phyloP scores from a whole-genome alignment of 2,329 filamentous ascomycete species.

The Alternaria rosae region DNA sequence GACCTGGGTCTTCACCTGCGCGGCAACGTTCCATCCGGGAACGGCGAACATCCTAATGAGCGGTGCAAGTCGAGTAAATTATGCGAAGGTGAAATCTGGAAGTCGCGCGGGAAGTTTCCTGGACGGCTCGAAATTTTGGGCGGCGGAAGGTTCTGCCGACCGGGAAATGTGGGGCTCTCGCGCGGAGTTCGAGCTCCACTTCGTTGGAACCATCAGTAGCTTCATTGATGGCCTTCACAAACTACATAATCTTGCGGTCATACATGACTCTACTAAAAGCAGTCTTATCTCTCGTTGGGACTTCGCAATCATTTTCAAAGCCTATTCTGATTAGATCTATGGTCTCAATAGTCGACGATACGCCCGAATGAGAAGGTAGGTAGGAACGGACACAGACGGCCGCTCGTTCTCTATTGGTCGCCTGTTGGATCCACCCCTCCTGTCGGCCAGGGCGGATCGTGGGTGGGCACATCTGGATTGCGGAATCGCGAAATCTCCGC shows the following conservation, averaged over 20 bases:
- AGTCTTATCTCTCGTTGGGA: accelerated
- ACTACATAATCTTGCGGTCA: accelerated
- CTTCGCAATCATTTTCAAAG: neutral
- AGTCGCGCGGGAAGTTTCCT: conserved; percentile 1
- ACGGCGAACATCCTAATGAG: conserved; percentile 79
- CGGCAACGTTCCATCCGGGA: conserved; percentile 86
- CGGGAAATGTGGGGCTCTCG: conserved; percentile 26
- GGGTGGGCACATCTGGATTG: neutral
- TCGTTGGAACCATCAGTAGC: neutral
- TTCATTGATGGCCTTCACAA: neutral
- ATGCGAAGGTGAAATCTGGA: neutral
- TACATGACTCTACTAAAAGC: no score
- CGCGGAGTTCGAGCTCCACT: conserved; percentile 20
- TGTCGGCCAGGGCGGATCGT: neutral
- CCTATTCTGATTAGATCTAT: accelerated
- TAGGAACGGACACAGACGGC: neutral
- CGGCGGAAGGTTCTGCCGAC: conserved; percentile 26
- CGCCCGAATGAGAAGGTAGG: neutral
- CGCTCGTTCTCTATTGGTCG: neutral
- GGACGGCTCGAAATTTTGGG: conserved; percentile 24
- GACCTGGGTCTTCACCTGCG: conserved; percentile 75
- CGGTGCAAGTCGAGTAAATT: neutral
- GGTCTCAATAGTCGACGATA: neutral
- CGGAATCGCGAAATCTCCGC: neutral
- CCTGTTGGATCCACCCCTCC: neutral